Base-by-base conservation (phyloP, 306 rosid species). In the Geum urbanum region DNA sequence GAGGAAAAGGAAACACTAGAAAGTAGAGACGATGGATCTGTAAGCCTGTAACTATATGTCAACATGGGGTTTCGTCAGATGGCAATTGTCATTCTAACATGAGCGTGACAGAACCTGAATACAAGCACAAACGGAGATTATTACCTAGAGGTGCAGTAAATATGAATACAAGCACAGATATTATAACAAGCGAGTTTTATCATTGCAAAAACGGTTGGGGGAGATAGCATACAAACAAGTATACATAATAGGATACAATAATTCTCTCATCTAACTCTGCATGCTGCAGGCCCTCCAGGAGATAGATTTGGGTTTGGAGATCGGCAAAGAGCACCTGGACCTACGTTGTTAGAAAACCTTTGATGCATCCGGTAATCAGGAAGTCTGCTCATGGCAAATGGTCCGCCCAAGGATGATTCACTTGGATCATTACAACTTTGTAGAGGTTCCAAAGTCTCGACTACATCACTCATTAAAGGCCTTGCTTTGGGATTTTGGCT, bases 401-500 rank as follows among this genome's bases (percentile, higher is more conserved):
- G 83, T 41, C 87, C 84, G 54, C 86, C 74, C n/a, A 78, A 70
- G 72, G 87, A 77, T 18, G 84, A 82, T 81, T 87, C 92, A 43
- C 74, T 83, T 35, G 83, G 78, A 76, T 82, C 90, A 18, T 75
- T 83, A 54, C 87, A 79, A 78, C 96, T 86, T 85, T 95, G 99
- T 63, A 95, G 73, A 48, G 99, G 99, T 70, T 95, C 99, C 78
- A 95, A 75, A 48, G 99, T 95, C 85, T 95, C 99, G 5, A 95
- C 99, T 9, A 95, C 97, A 64, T 95, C 99, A 8, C 99, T 91
- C 99, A 95, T 95, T 79, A 95, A 76, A n/a, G 99, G 99, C 81
- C 99, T 89, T 27, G 97, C 99, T 84, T 95, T 95, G 63, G 99
- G 99, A 76, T 95, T 95, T 79, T 95, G 99, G 82, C 95, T 95